A percentile compares a stretch with the other conserved stretches of the same genome.
phyloP scores from a whole-genome alignment of 371 early-diverging fungal genomes.

The Rhizopus microsporus region DNA sequence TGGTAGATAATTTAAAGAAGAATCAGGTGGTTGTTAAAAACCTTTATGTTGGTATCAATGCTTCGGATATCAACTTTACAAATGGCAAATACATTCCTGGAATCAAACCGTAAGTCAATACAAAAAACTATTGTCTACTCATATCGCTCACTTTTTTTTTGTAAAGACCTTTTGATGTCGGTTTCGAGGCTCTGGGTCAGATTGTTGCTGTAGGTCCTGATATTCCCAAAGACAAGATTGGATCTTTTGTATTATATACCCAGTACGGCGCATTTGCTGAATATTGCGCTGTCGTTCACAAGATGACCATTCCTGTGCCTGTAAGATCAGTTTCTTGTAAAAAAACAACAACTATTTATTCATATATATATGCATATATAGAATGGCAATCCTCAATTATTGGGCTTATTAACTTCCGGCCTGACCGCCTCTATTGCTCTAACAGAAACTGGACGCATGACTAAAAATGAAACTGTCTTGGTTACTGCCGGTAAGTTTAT shows the following conservation, averaged over 20 bases:
- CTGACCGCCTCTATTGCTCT: slow-evolving; percentile 57
- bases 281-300: slow-evolving; percentile 33
- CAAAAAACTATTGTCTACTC: too few relatives aligned
- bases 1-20: slow-evolving; percentile 31
- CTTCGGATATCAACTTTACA: slow-evolving; percentile 61
- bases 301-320: slow-evolving; percentile 44
- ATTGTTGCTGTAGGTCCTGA: slow-evolving; percentile 50
- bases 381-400: slow-evolving; percentile 33
- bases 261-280: slow-evolving; percentile 62
- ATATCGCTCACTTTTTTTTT: too few relatives aligned
- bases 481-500: slow-evolving; percentile 41
- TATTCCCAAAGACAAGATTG: slow-evolving; percentile 40
- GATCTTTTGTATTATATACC: slow-evolving; percentile 31
- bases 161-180: slow-evolving; percentile 61
- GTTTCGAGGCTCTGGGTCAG: slow-evolving; percentile 61
- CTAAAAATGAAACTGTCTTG: slow-evolving; percentile 39
- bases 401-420: slow-evolving; percentile 55
- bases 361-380: slow-evolving; percentile 4
- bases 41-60: slow-evolving; percentile 60
- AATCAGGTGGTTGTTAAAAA: slow-evolving; percentile 47
- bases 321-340: slow-evolving; percentile 21
- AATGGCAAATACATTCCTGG: slow-evolving; percentile 60
- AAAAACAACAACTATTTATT: background rate
- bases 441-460: slow-evolving; percentile 35
- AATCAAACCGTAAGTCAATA: slow-evolving; percentile 51